These are phyloP conservation scores for Phaeosphaeriaceae sp. DNA, from an alignment of 2,329 filamentous ascomycete species.

Conservation along the genomic window DNA sequence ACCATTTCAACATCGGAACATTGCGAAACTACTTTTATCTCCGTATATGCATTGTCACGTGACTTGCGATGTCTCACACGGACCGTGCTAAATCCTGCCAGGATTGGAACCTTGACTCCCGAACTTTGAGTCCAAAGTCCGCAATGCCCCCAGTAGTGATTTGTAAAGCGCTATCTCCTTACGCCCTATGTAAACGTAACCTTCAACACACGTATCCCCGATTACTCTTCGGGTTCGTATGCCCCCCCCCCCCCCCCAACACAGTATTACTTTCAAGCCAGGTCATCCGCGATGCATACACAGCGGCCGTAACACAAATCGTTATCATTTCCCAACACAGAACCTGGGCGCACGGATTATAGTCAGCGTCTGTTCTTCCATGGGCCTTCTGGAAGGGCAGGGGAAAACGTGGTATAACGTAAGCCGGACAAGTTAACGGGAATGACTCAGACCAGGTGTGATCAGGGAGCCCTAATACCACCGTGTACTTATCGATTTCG, in stretches of 20 bases:
- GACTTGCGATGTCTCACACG: background rate
- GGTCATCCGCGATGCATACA: background rate
- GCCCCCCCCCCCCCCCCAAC: background rate
- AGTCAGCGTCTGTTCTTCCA: background rate
- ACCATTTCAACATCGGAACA: too few relatives aligned
- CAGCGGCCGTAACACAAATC: background rate
- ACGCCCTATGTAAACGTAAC: too few relatives aligned
- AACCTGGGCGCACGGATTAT: slow-evolving; percentile 21
- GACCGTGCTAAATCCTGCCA: background rate
- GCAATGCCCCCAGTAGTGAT: too few relatives aligned
- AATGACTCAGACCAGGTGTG: background rate
- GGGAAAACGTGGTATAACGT: slow-evolving; percentile 11
- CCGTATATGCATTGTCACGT: too few relatives aligned
- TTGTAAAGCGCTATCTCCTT: too few relatives aligned
- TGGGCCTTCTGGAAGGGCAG: slow-evolving; percentile 4
- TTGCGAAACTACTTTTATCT: too few relatives aligned
- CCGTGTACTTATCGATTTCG: slow-evolving; percentile 9
- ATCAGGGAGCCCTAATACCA: slow-evolving; percentile 1
- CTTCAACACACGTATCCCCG: too few relatives aligned
- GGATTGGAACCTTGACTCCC: too few relatives aligned
- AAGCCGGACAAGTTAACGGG: slow-evolving; percentile 7
- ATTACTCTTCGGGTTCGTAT: too few relatives aligned
- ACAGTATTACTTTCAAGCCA: background rate
- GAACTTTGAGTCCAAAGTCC: too few relatives aligned
- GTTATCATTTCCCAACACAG: slow-evolving; percentile 31